Evolutionary conservation across 2,329 filamentous ascomycete species (phyloP), one percentile per base, ranked within the genome.

Genomic region (Furcasterigmium sp.): DNA sequence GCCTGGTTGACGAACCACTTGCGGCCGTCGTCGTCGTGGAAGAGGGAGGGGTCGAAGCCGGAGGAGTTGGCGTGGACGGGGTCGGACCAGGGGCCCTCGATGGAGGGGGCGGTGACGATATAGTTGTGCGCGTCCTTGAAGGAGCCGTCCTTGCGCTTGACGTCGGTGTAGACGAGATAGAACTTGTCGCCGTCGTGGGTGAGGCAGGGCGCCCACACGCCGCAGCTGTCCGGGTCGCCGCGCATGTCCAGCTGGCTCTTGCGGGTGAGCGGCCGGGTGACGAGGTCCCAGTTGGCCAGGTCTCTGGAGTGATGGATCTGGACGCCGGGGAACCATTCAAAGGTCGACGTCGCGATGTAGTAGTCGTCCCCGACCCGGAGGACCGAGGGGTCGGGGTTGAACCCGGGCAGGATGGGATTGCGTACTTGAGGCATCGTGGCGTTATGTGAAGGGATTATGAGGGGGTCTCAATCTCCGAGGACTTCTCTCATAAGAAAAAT

Each of bases 61-160:
- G 76, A 81, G 0, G 75, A 77, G 54, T 82, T 82, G 54, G 70
- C 65, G 51, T 76, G 78, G 7, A 77, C 56, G 0, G 79, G 78
- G 39, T 83, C 78, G 0, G 76, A 79, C 80, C 80, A 83, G 0
- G 78, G 78, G 0, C 79, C 80, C 29, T 75, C 68, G 42, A 82
- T 76, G 5, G 62, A 51, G 0, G 69, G 61, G 1, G 75, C 69
- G 26, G 55, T 73, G 42, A 84, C 73, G 45, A 84, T 81, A 54
- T 82, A 84, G 53, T 82, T 84, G 50, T 75, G 79, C 1, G 76
- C 70, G 51, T 82, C 79, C 56, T 80, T 82, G 68, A 81, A 82
- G 3, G 73, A 76, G 11, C 80, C 80, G 51, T 84, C 80, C 56
- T 83, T 83, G 49, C 80, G 76, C 62, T 82, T 84, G 14, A 84